These are phyloP conservation scores for Hordeum marinum DNA, from an alignment of 176 grass and related monocot genomes.

Conservation along the genomic window DNA sequence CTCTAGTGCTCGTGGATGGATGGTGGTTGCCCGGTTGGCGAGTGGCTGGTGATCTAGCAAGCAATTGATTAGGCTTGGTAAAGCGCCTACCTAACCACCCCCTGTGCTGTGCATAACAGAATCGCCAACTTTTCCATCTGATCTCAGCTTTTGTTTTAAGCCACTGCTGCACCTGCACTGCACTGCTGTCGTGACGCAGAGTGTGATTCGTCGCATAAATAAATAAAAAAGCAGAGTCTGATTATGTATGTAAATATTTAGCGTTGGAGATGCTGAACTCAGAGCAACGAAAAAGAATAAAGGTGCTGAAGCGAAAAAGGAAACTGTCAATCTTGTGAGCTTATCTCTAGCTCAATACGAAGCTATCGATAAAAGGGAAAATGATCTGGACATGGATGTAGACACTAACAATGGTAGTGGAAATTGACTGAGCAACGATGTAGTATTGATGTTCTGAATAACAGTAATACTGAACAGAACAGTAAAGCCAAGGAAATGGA, in stretches of 20 bases:
- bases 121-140: neutral
- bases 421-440: too few relatives aligned
- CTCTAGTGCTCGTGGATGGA: neutral
- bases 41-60: constrained; percentile 24
- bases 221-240: neutral
- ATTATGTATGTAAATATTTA: neutral
- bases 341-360: too few relatives aligned
- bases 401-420: too few relatives aligned
- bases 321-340: too few relatives aligned
- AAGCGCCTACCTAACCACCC: constrained; percentile 7
- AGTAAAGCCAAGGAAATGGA: too few relatives aligned
- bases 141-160: neutral
- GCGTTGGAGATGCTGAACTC: too few relatives aligned
- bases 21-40: constrained; percentile 38
- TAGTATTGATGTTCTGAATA: too few relatives aligned
- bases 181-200: neutral
- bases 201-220: neutral
- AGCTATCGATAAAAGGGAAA: too few relatives aligned
- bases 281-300: too few relatives aligned
- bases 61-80: neutral
- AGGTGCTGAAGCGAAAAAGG: too few relatives aligned
- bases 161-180: neutral
- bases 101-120: neutral
- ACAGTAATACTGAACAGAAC: too few relatives aligned
- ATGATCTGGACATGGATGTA: too few relatives aligned